Evolutionary conservation across 75 land plant genomes (phyloP).

Genomic region (Cupressus sempervirens): DNA sequence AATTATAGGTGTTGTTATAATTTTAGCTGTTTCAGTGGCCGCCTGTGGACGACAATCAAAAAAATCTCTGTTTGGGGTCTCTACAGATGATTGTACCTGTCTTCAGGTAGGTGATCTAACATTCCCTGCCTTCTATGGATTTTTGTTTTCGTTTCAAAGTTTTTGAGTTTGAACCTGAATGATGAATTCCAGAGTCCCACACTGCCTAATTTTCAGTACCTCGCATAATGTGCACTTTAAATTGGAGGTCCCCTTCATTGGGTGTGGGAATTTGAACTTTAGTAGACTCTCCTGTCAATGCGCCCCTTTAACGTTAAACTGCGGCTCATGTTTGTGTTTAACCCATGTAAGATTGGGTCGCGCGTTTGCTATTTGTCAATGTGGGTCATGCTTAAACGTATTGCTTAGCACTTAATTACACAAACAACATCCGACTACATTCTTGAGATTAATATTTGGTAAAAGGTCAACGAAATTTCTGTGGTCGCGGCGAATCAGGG

Average conservation of each 20-base stretch:
- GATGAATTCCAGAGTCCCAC: background rate
- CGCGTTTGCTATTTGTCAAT: background rate
- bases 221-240: background rate
- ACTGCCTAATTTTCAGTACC: background rate
- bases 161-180: background rate
- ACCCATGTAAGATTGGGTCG: background rate
- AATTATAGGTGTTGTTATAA: background rate
- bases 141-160: background rate
- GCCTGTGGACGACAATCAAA: background rate
- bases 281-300: background rate
- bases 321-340: background rate
- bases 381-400: background rate
- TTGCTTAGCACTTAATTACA: background rate
- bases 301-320: background rate
- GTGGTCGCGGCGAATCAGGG: too few species aligned
- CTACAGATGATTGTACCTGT: background rate
- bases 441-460: too few species aligned
- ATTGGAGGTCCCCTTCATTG: background rate
- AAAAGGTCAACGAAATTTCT: too few species aligned
- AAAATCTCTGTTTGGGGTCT: constrained; percentile 1
- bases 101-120: background rate
- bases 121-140: background rate
- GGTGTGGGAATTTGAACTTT: background rate
- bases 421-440: background rate
- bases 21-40: constrained; percentile 8